phyloP scores from a whole-genome alignment of 768 basidiomycete genomes.

The Trametes cingulata region DNA sequence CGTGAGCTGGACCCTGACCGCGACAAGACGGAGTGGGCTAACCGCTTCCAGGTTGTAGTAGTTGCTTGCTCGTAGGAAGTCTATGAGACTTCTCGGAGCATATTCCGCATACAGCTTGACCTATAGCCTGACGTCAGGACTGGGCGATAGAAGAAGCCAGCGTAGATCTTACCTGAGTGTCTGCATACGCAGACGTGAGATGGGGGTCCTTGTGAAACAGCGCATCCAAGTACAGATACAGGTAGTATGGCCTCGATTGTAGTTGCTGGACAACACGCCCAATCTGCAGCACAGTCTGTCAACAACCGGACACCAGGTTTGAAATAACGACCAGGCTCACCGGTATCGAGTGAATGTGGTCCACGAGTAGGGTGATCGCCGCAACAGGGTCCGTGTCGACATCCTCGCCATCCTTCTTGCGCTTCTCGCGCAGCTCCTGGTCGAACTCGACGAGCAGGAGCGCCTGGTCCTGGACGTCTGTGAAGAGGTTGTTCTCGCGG shows the following conservation, averaged over 20 bases:
- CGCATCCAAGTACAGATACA: conserved; percentile 92
- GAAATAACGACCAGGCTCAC: conserved; percentile 44
- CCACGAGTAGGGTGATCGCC: conserved; percentile 85
- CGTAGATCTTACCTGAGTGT: conserved; percentile 62
- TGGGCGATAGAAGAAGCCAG: not conserved
- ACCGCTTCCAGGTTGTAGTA: conserved; percentile 90
- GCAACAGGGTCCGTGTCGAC: conserved; percentile 55
- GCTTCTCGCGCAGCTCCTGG: conserved; percentile 73
- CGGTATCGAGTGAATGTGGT: conserved; percentile 95
- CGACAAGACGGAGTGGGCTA: conserved; percentile 1
- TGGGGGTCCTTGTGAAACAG: conserved; percentile 86
- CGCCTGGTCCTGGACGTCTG: conserved; percentile 92
- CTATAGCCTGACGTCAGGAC: conserved; percentile 35
- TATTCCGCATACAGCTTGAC: conserved; percentile 92
- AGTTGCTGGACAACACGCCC: conserved; percentile 88
- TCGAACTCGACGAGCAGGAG: conserved; percentile 93
- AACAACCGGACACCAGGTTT: too few relatives aligned
- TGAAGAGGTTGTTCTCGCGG: conserved; percentile 89
- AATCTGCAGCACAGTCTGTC: conserved; percentile 53
- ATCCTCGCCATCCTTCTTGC: conserved; percentile 42
- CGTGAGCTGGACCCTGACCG: not conserved
- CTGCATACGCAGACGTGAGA: conserved; percentile 77
- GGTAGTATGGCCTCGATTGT: conserved; percentile 68
- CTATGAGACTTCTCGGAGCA: conserved; percentile 75
- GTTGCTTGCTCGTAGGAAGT: conserved; percentile 88